Conservation (phyloP, 2,329 filamentous ascomycete species). For the Hymenoscyphus linearis region DNA sequence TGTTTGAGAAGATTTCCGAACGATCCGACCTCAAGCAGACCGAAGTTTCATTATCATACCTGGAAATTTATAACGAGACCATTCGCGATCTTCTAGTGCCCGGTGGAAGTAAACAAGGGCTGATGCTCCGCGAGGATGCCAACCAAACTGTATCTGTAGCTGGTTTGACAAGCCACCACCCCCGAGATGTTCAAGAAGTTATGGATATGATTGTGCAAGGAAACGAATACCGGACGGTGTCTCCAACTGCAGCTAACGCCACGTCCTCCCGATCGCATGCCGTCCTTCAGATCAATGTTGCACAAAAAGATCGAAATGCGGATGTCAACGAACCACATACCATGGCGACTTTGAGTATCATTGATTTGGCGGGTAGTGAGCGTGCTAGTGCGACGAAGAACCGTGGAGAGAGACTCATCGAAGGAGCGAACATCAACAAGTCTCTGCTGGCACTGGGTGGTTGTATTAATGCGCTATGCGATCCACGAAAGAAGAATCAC, state of each 20-base stretch:
- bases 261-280: slow-evolving; percentile 96
- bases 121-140: slow-evolving; percentile 92
- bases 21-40: slow-evolving; percentile 79
- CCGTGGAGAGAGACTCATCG: slow-evolving; percentile 79
- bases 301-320: slow-evolving; percentile 90
- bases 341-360: slow-evolving; percentile 97
- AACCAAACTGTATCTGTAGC: slow-evolving; percentile 89
- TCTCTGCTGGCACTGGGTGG: slow-evolving; percentile 89
- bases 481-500: slow-evolving; percentile 84
- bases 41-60: slow-evolving; percentile 86
- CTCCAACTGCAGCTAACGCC: slow-evolving; percentile 93
- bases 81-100: slow-evolving; percentile 93
- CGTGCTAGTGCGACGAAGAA: slow-evolving; percentile 96
- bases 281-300: slow-evolving; percentile 93
- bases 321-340: slow-evolving; percentile 91
- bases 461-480: slow-evolving; percentile 97
- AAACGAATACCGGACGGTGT: slow-evolving; percentile 92
- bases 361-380: slow-evolving; percentile 94
- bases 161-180: slow-evolving; percentile 85
- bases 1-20: slow-evolving; percentile 94
- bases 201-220: slow-evolving; percentile 99
- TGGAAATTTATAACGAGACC: slow-evolving; percentile 99
- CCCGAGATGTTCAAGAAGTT: slow-evolving; percentile 87
- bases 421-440: slow-evolving; percentile 99
- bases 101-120: slow-evolving; percentile 67